Conservation (phyloP, 257 asterid species). For the Craterostigma plantagineum region DNA sequence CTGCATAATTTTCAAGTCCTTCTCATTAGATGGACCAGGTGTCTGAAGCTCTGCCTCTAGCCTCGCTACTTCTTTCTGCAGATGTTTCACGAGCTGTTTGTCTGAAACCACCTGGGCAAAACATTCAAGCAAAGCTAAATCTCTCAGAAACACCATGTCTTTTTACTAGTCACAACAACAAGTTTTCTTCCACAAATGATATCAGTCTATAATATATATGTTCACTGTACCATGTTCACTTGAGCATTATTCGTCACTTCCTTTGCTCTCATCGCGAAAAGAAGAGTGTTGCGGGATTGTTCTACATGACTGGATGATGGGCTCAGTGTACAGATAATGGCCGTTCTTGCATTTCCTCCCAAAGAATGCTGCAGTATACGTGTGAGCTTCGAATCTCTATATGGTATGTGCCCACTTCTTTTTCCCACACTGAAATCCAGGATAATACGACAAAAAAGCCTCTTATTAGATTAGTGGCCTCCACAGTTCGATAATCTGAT, state of each 20-base stretch:
- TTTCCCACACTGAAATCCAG: no score
- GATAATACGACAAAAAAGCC: no score
- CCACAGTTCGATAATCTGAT: no score
- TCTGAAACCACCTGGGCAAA: conserved; percentile 66
- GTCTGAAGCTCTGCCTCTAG: conserved; percentile 76
- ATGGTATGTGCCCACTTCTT: conserved; percentile 88
- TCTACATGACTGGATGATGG: conserved; percentile 88
- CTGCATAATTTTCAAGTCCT: neutral
- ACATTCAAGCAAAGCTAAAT: neutral
- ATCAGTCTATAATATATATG: conserved; percentile 3
- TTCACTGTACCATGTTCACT: conserved; percentile 62
- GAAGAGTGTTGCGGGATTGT: conserved; percentile 86
- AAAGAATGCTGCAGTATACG: conserved; percentile 91
- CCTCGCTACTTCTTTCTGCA: conserved; percentile 95
- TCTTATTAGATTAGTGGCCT: neutral
- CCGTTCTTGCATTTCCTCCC: conserved; percentile 98
- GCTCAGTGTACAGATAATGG: conserved; percentile 90
- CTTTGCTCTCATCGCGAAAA: conserved; percentile 86
- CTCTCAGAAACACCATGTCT: no score
- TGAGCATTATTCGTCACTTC: conserved; percentile 91
- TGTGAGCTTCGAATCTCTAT: conserved; percentile 89
- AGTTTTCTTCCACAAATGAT: no score
- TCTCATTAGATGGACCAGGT: conserved; percentile 19
- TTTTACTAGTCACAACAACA: no score
- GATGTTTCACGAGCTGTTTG: conserved; percentile 83